Percentiles rank a stretch among this genome's conserved stretches.
Evolutionary conservation across 1,284 basidiomycete genomes (phyloP).

Genomic region (Cryptococcus jaspeensis): DNA sequence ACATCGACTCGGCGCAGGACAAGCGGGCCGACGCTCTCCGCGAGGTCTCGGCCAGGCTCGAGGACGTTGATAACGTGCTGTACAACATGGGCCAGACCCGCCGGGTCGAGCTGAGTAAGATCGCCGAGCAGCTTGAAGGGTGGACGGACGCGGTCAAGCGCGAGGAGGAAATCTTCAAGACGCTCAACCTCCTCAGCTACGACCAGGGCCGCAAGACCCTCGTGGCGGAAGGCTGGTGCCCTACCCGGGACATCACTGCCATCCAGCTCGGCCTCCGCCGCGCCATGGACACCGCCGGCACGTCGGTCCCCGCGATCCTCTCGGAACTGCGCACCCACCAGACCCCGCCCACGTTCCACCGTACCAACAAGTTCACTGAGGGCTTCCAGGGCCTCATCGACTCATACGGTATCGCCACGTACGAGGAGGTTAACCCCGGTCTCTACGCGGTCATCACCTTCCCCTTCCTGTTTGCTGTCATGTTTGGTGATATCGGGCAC

Average conservation of each 20-base stretch:
- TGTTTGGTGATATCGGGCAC: conserved; percentile 99
- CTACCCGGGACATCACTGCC: conserved; percentile 79
- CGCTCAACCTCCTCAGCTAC: conserved; percentile 90
- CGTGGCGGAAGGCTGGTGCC: conserved; percentile 97
- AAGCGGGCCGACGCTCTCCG: conserved; percentile 86
- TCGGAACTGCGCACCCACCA: conserved; percentile 87
- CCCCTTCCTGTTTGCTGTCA: conserved; percentile 98
- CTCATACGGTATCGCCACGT: conserved; percentile 90
- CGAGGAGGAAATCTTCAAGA: conserved; percentile 95
- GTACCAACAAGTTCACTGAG: conserved; percentile 95
- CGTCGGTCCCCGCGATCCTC: conserved; percentile 85
- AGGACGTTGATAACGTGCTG: conserved; percentile 87
- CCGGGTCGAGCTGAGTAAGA: conserved; percentile 76
- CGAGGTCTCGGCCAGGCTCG: conserved; percentile 83
- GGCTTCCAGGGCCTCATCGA: conserved; percentile 99
- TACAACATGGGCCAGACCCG: conserved; percentile 87
- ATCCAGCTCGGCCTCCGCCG: conserved; percentile 88
- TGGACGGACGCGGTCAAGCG: conserved; percentile 95
- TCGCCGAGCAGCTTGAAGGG: conserved; percentile 80
- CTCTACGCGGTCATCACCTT: conserved; percentile 91
- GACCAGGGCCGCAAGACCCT: conserved; percentile 91
- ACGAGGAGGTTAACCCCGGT: conserved; percentile 97
- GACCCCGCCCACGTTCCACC: conserved; percentile 92
- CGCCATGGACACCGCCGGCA: conserved; percentile 95
- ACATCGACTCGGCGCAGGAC: conserved; percentile 90